Evolutionary conservation across 345 rosid genomes (phyloP).

Genomic region (Brassica rapa): DNA sequence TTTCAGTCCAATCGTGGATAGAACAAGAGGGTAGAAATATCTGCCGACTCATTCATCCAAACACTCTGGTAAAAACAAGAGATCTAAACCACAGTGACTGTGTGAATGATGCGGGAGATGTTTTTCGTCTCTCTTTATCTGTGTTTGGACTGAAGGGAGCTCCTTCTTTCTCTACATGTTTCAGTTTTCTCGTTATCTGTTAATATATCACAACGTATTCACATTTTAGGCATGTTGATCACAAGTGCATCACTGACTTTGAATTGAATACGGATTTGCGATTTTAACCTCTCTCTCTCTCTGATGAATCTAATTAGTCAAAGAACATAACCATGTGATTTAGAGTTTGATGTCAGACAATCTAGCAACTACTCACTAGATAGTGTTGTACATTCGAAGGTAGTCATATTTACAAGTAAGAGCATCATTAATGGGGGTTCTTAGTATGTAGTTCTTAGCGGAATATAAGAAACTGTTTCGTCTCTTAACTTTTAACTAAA

Average conservation of each 20-base stretch:
- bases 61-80: conserved; percentile 46
- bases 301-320: not conserved
- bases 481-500: too few species aligned
- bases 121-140: conserved; percentile 60
- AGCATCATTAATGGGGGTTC: too few species aligned
- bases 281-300: not conserved
- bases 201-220: not conserved
- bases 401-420: not conserved
- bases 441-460: too few species aligned
- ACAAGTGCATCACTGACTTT: not conserved
- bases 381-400: conserved; percentile 8
- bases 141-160: conserved; percentile 99
- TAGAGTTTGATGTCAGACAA: not conserved
- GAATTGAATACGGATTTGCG: not conserved
- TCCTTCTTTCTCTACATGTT: conserved; percentile 58
- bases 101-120: conserved; percentile 99
- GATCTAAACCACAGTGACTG: conserved; percentile 53
- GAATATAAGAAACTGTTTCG: too few species aligned
- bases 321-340: not conserved
- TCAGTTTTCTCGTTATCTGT: not conserved
- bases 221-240: conserved; percentile 1
- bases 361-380: conserved; percentile 10
- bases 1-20: conserved; percentile 80
- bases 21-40: conserved; percentile 58
- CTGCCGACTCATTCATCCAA: conserved; percentile 99